These are phyloP conservation scores for Hyphodiscus sp. DNA, from an alignment of 2,329 filamentous ascomycete genomes.

Conservation along the genomic window DNA sequence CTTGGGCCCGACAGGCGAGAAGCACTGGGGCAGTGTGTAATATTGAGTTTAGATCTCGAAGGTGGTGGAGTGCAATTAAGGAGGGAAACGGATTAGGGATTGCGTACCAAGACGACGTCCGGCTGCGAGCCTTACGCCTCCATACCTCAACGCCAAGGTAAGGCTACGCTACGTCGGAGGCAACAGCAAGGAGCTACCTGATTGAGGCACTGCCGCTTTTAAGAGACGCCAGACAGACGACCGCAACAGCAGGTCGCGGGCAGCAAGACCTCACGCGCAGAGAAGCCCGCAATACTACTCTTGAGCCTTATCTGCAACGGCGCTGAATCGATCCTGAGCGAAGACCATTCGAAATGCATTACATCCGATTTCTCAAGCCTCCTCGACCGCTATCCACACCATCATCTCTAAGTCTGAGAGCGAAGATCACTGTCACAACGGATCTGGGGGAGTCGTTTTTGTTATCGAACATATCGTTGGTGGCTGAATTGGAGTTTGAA, in stretches of 20 bases:
- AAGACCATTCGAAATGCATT: slow-evolving; percentile 40
- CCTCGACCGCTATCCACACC: slow-evolving; percentile 39
- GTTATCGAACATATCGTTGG: slow-evolving; percentile 24
- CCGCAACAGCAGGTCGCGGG: not conserved
- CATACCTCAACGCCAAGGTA: not conserved
- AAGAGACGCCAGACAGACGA: not conserved
- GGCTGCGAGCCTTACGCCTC: not conserved
- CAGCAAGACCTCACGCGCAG: not conserved
- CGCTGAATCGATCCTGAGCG: too few relatives aligned
- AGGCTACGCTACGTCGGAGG: not conserved
- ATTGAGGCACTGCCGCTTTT: not conserved
- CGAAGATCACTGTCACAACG: slow-evolving; percentile 58
- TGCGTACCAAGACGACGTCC: not conserved
- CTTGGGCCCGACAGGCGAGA: not conserved
- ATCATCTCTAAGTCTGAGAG: slow-evolving; percentile 28
- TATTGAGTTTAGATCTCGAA: not conserved
- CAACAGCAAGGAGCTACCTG: too few relatives aligned
- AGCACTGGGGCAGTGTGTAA: not conserved
- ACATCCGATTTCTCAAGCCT: slow-evolving; percentile 62
- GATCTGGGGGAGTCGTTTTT: slow-evolving; percentile 48
- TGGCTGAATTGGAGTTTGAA: slow-evolving; percentile 12
- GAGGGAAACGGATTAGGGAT: not conserved
- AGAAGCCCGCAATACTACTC: not conserved
- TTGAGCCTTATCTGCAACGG: not conserved
- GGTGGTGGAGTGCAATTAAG: not conserved